Evolutionary conservation across 176 grass and related monocot species (phyloP).

Genomic region (Carex kokanica): DNA sequence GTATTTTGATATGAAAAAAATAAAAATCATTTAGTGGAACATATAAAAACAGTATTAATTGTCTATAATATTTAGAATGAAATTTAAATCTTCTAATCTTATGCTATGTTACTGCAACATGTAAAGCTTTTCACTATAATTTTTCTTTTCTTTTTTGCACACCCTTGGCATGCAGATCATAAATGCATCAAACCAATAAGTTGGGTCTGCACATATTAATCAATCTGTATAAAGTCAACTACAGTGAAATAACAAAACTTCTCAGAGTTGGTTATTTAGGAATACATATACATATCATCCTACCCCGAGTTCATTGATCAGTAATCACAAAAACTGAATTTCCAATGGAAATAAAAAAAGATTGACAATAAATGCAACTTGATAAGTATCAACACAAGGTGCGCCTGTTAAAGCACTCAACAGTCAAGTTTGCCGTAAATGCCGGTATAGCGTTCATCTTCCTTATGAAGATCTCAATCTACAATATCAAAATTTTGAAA

Average conservation of each 20-base stretch:
- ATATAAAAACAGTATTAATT: too few species aligned
- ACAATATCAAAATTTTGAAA: slow-evolving; percentile 28
- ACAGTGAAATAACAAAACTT: not conserved
- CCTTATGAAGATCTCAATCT: slow-evolving; percentile 87
- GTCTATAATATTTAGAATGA: too few species aligned
- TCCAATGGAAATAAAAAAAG: not conserved
- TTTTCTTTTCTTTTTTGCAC: too few species aligned
- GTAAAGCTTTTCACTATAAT: too few species aligned
- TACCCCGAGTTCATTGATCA: not conserved
- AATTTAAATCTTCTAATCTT: too few species aligned
- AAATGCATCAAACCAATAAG: not conserved
- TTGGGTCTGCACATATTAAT: not conserved
- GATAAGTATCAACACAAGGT: slow-evolving; percentile 50
- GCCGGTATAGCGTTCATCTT: slow-evolving; percentile 92
- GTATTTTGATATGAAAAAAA: too few species aligned
- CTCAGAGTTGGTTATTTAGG: not conserved
- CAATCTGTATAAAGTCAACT: not conserved
- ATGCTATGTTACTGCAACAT: too few species aligned
- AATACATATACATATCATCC: not conserved
- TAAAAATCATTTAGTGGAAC: too few species aligned
- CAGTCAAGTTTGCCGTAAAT: slow-evolving; percentile 90
- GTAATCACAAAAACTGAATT: slow-evolving; percentile 1
- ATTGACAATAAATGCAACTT: not conserved
- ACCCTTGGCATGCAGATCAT: not conserved
- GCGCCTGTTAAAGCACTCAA: slow-evolving; percentile 92